A percentile compares a stretch with the other conserved stretches of the same genome.
phyloP scores from a whole-genome alignment of 345 rosid genomes.

The Xanthoceras sorbifolium region DNA sequence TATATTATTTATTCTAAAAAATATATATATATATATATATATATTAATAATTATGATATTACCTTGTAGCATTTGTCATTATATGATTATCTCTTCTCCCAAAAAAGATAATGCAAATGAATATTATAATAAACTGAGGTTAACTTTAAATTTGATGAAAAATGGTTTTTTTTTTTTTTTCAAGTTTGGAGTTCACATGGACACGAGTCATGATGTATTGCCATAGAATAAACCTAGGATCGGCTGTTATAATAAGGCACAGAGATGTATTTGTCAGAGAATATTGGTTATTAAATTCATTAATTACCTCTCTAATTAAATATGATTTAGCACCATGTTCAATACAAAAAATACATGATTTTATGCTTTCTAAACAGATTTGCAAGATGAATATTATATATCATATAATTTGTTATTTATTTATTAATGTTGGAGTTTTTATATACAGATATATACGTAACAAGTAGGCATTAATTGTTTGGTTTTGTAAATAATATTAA shows the following conservation, averaged over 20 bases:
- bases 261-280: conserved; percentile 28
- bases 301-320: background rate
- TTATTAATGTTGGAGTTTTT: background rate
- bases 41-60: background rate
- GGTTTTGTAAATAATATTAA: background rate
- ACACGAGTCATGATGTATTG: background rate
- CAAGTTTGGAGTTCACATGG: conserved; percentile 17
- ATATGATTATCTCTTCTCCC: background rate
- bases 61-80: background rate
- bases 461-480: background rate
- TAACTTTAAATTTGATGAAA: background rate
- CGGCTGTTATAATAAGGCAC: conserved; percentile 16
- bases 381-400: too few species aligned
- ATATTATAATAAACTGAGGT: background rate
- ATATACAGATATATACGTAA: background rate
- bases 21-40: too few species aligned
- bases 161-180: too few species aligned
- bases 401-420: background rate
- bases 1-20: too few species aligned
- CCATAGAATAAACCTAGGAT: conserved; percentile 28
- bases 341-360: background rate
- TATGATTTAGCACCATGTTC: background rate
- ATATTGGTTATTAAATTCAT: conserved; percentile 2
- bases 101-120: background rate
- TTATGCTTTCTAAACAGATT: conserved; percentile 15